Conservation (phyloP, 805 yeast genomes). For the Sugiyamaella mastotermitis region DNA sequence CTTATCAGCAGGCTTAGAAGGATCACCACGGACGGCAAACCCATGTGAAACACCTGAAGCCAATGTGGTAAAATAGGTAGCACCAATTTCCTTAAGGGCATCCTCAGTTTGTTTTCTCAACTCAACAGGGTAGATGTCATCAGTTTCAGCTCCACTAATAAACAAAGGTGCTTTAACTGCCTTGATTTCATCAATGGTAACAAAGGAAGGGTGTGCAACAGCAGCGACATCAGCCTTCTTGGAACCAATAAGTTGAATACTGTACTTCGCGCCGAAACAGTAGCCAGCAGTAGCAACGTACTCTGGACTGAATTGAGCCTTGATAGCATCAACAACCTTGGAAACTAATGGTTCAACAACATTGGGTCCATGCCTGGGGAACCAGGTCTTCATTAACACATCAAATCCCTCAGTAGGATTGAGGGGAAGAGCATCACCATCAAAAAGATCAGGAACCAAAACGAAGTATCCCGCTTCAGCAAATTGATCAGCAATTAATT, state of each 20-base stretch:
- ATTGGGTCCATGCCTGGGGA: constrained; percentile 44
- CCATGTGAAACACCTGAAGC: constrained; percentile 70
- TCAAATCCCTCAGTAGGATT: constrained; percentile 18
- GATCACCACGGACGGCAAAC: constrained; percentile 73
- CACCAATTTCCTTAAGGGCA: constrained; percentile 46
- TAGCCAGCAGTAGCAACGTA: constrained; percentile 63
- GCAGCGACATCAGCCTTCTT: constrained; percentile 49
- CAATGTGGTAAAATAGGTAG: constrained; percentile 54
- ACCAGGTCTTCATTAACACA: constrained; percentile 41
- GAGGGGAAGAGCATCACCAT: constrained; percentile 44
- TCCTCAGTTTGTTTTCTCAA: constrained; percentile 57
- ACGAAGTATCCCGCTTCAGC: constrained; percentile 61
- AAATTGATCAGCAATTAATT: constrained; percentile 44
- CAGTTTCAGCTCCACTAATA: constrained; percentile 72
- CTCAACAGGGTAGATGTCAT: constrained; percentile 56
- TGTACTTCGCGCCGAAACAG: constrained; percentile 79
- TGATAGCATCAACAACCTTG: constrained; percentile 41
- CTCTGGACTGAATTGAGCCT: constrained; percentile 38
- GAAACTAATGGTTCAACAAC: constrained; percentile 44
- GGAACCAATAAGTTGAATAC: constrained; percentile 45
- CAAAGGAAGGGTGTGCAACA: constrained; percentile 79
- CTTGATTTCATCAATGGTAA: constrained; percentile 57
- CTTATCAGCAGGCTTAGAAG: constrained; percentile 42
- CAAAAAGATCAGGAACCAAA: constrained; percentile 68
- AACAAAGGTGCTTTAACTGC: constrained; percentile 56